Evolutionary conservation across 2,329 filamentous ascomycete genomes (phyloP).

Genomic region (Penicillium olsonii): DNA sequence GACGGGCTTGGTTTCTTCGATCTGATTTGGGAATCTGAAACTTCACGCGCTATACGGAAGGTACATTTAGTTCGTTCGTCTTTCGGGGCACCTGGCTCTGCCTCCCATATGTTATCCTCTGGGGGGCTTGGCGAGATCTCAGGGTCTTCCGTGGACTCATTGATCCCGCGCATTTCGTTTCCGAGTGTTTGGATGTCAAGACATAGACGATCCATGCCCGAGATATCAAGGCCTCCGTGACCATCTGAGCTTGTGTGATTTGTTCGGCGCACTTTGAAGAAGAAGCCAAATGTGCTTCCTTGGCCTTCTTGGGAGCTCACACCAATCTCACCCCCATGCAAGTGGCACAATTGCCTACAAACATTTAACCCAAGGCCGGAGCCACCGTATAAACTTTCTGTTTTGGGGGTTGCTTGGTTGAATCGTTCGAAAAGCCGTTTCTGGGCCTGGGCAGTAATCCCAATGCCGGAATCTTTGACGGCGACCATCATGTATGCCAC

Average conservation of each 20-base stretch:
- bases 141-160: constrained; percentile 11
- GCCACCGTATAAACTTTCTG: constrained; percentile 77
- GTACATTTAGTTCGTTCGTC: constrained; percentile 16
- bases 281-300: constrained; percentile 61
- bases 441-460: constrained; percentile 70
- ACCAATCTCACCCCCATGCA: constrained; percentile 79
- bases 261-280: constrained; percentile 50
- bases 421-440: constrained; percentile 76
- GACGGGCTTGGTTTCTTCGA: not conserved
- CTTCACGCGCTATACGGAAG: constrained; percentile 4
- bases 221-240: not conserved
- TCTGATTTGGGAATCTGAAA: not conserved
- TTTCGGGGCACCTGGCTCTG: not conserved
- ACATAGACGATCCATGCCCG: constrained; percentile 19
- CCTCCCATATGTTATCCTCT: constrained; percentile 13
- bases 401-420: constrained; percentile 73
- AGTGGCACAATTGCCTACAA: constrained; percentile 73
- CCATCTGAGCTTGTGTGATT: constrained; percentile 1
- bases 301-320: constrained; percentile 60
- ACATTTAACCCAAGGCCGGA: constrained; percentile 79
- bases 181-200: constrained; percentile 20
- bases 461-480: constrained; percentile 75
- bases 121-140: constrained; percentile 17
- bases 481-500: constrained; percentile 69
- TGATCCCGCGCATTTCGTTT: constrained; percentile 17